Base-by-base conservation (phyloP, 345 rosid genomes). In the Eucalyptus pauciflora region DNA sequence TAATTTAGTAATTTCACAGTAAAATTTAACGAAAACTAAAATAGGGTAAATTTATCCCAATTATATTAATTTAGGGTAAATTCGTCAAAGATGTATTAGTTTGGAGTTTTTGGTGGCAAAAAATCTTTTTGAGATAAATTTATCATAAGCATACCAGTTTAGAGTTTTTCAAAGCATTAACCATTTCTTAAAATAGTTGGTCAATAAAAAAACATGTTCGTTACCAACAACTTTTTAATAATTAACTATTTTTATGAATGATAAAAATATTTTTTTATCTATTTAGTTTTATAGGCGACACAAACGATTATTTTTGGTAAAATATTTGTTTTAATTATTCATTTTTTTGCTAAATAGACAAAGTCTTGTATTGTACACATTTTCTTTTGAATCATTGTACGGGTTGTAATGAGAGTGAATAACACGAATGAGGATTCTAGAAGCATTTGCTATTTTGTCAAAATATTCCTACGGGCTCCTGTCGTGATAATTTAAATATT, bases 101-200 rank as follows among this genome's bases (percentile, higher is more conserved):
- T 51, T 51, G 1, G 25, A 2, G 5, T 52, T 3, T 52, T 52
- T 52, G 10, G 0, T 18, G 0, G 10, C 0, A 52, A 18, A 52
- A 52, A 52, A 1, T 1, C 18, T 52, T 0, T 20, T 52, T 52
- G 5, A 0, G 0, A 0, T 52, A 1, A 52, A 52, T 52, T 3
- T 52, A 2, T 3, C 1, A 4, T 52, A 52, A 20, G 0, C 1
- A 5, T 52, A 52, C 0, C 0, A 1, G 0, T 18, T 20, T 52
- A 2, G 5, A 0, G 5, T 52, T 8, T 18, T 7, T 52, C 1
- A 3, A 0, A 1, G 0, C 2, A 52, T 52, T 52, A 62, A 62
- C 0, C 1, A 0, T 29, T 62, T 60, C 13, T 27, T 6, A 27
- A 60, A 60, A 27, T 60, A 60, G 13, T 27, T 5, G 2, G 67